A percentile compares a stretch with the other conserved stretches of the same genome.
Conservation (phyloP, 805 yeast species). For the Tetrapisispora arboricola region DNA sequence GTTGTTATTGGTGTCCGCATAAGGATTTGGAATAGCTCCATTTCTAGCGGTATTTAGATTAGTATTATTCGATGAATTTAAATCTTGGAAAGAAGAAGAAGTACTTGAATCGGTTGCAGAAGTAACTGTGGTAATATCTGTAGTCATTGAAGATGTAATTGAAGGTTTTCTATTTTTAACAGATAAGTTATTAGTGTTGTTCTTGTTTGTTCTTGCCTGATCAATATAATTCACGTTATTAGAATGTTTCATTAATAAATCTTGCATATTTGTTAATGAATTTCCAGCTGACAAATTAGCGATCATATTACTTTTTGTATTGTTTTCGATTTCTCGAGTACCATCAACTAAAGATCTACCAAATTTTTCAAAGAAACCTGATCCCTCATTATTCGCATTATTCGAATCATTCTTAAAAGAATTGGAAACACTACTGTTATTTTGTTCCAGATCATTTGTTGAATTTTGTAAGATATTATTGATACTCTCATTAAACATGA, state of each 20-base stretch:
- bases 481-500: conserved; percentile 4
- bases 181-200: neutral
- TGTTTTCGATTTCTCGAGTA: conserved; percentile 25
- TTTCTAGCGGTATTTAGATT: neutral
- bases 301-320: neutral
- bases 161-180: conserved; percentile 6
- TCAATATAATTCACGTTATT: neutral
- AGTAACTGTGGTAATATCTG: conserved; percentile 3
- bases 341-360: conserved; percentile 29
- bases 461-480: neutral
- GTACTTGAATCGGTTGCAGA: conserved; percentile 2
- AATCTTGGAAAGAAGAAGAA: conserved; percentile 4
- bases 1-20: neutral
- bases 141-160: conserved; percentile 4
- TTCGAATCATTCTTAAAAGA: neutral
- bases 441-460: neutral
- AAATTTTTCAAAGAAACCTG: conserved; percentile 27
- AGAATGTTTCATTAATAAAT: neutral
- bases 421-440: neutral
- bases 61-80: neutral
- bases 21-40: conserved; percentile 1
- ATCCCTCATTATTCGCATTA: conserved; percentile 3
- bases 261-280: conserved; percentile 2
- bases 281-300: neutral
- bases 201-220: neutral